A percentile compares a stretch with the other conserved stretches of the same genome.
Evolutionary conservation across 2,329 filamentous ascomycete genomes (phyloP).

Genomic region (Endoconidiophora polonica): DNA sequence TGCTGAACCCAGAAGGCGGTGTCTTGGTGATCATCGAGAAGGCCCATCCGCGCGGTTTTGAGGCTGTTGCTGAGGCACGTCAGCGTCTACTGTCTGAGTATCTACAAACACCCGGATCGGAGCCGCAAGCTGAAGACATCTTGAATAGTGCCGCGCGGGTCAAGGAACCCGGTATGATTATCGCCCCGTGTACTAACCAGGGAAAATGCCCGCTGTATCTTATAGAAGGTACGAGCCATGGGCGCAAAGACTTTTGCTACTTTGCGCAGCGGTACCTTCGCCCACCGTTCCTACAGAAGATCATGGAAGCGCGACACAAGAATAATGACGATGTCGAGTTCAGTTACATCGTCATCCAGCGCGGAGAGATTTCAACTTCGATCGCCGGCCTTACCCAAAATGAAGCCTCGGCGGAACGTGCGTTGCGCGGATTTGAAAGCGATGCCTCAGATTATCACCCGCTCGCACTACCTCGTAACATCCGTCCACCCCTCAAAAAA

Average conservation of each 20-base stretch:
- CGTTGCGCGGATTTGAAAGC: slow-evolving; percentile 49
- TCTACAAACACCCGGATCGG: slow-evolving; percentile 35
- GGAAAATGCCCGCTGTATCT: slow-evolving; percentile 76
- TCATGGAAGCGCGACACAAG: slow-evolving; percentile 49
- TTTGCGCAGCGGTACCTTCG: slow-evolving; percentile 81
- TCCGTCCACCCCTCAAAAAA: slow-evolving; percentile 72
- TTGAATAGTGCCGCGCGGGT: slow-evolving; percentile 20
- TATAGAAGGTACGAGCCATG: slow-evolving; percentile 47
- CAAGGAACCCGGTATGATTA: slow-evolving; percentile 45
- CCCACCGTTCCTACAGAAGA: slow-evolving; percentile 62
- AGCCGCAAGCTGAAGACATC: slow-evolving; percentile 16
- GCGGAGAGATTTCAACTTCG: slow-evolving; percentile 35
- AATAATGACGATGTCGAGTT: slow-evolving; percentile 88
- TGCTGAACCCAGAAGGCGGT: slow-evolving; percentile 70
- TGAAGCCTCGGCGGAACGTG: slow-evolving; percentile 38
- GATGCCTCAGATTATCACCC: slow-evolving; percentile 38
- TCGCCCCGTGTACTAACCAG: slow-evolving; percentile 80
- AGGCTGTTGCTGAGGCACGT: slow-evolving; percentile 73
- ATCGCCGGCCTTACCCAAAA: slow-evolving; percentile 14
- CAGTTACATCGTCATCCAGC: slow-evolving; percentile 73
- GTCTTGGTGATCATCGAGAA: slow-evolving; percentile 82
- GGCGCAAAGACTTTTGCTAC: slow-evolving; percentile 79
- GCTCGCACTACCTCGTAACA: slow-evolving; percentile 57
- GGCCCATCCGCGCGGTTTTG: slow-evolving; percentile 78
- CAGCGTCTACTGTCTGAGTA: slow-evolving; percentile 61